Base-by-base conservation (phyloP, 345 rosid genomes). In the Hibiscus tridactylites region DNA sequence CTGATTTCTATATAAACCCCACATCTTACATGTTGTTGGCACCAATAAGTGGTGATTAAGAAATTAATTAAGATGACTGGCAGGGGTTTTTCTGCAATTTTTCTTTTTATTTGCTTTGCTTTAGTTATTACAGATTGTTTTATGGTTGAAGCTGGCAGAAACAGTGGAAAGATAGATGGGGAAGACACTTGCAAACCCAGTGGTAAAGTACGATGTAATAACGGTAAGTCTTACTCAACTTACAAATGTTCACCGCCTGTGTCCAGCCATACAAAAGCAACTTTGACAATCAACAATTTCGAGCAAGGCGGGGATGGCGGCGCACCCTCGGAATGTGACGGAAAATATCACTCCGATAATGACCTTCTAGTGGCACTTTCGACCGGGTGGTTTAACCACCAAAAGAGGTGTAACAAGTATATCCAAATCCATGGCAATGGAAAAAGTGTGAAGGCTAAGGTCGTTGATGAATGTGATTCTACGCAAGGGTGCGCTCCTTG, bases 281-380 rank as follows among this genome's bases (percentile, higher is more conserved):
- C 59, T 16, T 16, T 70, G 15, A 57, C 50, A 3, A 12, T 70
- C 1, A 70, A 70, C 31, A 46, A 35, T 54, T 37, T 54, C 7
- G 58, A 17, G 1, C 10, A 17, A 6, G 58, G 58, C 9, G 58
- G 58, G 3, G 12, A 54, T 1, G 58, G 58, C 2, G 58, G 26
- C 3, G 26, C 11, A n/a, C 58, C 58, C 3, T 54, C 26, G 11
- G 26, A 17, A 53, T 53, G 58, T n/a, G 26, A 53, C 58, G 19
- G 19, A 2, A 17, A 17, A 6, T 53, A 53, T 8, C 58, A 53
- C 26, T 53, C 26, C 0, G 11, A 53, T 17, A 7, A 53, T 17
- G 58, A 24, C 6, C 57, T 19, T 46, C 37, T 44, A 12, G 70
- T 66, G 70, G 57, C 70, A 13, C 68, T 64, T 37, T 64, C 68